Conservation (phyloP, 2,329 filamentous ascomycete genomes). For the Colletotrichum graminicola region DNA sequence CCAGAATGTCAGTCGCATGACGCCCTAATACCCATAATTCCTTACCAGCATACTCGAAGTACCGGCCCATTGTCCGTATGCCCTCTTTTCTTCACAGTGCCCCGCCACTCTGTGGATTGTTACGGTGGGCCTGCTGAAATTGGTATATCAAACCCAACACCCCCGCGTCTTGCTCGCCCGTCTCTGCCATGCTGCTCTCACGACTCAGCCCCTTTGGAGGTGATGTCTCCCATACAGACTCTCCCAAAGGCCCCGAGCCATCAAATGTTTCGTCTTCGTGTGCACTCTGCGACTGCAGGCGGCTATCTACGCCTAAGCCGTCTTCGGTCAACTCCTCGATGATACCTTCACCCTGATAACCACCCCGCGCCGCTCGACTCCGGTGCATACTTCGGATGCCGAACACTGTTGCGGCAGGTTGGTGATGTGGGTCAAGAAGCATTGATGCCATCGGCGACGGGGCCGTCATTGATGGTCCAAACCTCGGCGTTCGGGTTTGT, state of each 20-base stretch:
- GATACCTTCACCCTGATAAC: constrained; percentile 63
- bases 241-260: constrained; percentile 64
- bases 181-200: constrained; percentile 63
- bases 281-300: constrained; percentile 67
- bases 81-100: constrained; percentile 6
- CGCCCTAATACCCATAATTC: not conserved
- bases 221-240: constrained; percentile 71
- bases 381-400: constrained; percentile 61
- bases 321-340: constrained; percentile 69
- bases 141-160: constrained; percentile 71
- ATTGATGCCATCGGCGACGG: constrained; percentile 79
- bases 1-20: not conserved
- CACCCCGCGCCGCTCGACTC: constrained; percentile 58
- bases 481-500: constrained; percentile 56
- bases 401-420: constrained; percentile 67
- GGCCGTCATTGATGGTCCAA: constrained; percentile 60
- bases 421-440: constrained; percentile 81
- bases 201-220: constrained; percentile 64
- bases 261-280: constrained; percentile 68
- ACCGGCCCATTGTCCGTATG: not conserved
- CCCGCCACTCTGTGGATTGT: constrained; percentile 58
- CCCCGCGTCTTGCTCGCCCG: constrained; percentile 63
- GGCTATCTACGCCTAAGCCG: constrained; percentile 52
- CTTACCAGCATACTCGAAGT: not conserved
- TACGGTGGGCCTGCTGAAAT: constrained; percentile 68